Evolutionary conservation across 2,329 filamentous ascomycete species (phyloP).

Genomic region (Fusarium chaquense): DNA sequence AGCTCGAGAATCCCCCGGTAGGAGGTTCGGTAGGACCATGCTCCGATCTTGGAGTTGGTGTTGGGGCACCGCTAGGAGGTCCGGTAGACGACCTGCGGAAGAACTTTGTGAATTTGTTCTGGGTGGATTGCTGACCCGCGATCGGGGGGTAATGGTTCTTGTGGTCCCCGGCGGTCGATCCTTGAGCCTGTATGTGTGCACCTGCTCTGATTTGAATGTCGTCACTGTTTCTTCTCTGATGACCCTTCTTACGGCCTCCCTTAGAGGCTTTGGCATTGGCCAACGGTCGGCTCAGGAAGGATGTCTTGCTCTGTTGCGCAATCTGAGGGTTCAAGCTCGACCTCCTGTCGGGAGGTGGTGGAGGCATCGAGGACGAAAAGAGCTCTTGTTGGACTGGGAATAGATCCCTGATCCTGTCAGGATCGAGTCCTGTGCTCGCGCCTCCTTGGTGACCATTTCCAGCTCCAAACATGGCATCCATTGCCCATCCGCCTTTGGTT

Average conservation of each 20-base stretch:
- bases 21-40: slow-evolving; percentile 23
- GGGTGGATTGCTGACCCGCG: slow-evolving; percentile 57
- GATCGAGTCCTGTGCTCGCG: slow-evolving; percentile 42
- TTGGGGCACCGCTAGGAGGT: slow-evolving; percentile 31
- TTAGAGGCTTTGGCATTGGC: slow-evolving; percentile 36
- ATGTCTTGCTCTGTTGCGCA: slow-evolving; percentile 44
- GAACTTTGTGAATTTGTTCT: slow-evolving; percentile 62
- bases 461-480: slow-evolving; percentile 61
- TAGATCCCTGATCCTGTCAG: slow-evolving; percentile 61
- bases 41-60: slow-evolving; percentile 24
- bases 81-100: slow-evolving; percentile 64
- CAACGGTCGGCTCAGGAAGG: slow-evolving; percentile 38
- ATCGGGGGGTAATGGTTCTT: slow-evolving; percentile 65
- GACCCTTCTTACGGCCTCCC: slow-evolving; percentile 33
- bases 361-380: slow-evolving; percentile 56
- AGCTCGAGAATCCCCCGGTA: slow-evolving; percentile 34
- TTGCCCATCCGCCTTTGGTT: slow-evolving; percentile 59
- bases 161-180: slow-evolving; percentile 45
- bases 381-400: slow-evolving; percentile 57
- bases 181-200: slow-evolving; percentile 45
- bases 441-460: slow-evolving; percentile 39
- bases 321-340: slow-evolving; percentile 66
- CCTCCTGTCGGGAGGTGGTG: slow-evolving; percentile 63
- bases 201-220: slow-evolving; percentile 47
- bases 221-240: slow-evolving; percentile 49